Conservation (phyloP, 2,329 filamentous ascomycete species). For the Bipolaris victoriae region DNA sequence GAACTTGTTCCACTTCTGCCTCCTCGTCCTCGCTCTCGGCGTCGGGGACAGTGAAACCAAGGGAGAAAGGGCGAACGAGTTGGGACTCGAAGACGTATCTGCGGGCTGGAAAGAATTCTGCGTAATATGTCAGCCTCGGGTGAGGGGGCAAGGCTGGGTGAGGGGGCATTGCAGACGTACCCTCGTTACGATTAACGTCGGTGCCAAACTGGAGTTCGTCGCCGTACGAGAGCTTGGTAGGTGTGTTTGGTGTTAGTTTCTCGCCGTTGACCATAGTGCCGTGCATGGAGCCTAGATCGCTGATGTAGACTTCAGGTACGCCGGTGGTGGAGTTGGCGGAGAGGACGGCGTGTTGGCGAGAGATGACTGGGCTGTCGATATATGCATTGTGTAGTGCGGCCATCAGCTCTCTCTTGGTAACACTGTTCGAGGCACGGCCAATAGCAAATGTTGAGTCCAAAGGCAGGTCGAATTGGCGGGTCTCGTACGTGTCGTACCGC, state of each 20-base stretch:
- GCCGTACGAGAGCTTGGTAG: slow-evolving; percentile 36
- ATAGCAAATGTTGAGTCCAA: slow-evolving; percentile 42
- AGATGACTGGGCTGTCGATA: slow-evolving; percentile 76
- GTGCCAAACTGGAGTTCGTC: slow-evolving; percentile 47
- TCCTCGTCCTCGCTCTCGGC: slow-evolving; percentile 41
- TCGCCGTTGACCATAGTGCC: slow-evolving; percentile 63
- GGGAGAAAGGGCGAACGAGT: slow-evolving; percentile 23
- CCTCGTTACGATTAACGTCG: slow-evolving; percentile 44
- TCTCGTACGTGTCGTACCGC: slow-evolving; percentile 50
- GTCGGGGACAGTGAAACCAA: slow-evolving; percentile 43
- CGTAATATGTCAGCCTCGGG: slow-evolving; percentile 16
- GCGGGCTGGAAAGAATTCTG: slow-evolving; percentile 42
- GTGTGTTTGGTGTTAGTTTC: slow-evolving; percentile 29
- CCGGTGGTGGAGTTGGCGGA: slow-evolving; percentile 27
- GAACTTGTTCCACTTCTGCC: slow-evolving; percentile 1
- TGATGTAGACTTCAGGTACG: slow-evolving; percentile 53
- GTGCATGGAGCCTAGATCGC: slow-evolving; percentile 66
- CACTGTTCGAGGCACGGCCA: slow-evolving; percentile 53
- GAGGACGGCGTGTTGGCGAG: slow-evolving; percentile 67
- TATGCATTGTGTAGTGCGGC: slow-evolving; percentile 63
- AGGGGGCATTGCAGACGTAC: slow-evolving; percentile 27
- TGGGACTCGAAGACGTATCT: slow-evolving; percentile 40
- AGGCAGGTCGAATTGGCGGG: slow-evolving; percentile 40
- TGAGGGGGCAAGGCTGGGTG: neutral
- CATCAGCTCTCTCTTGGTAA: slow-evolving; percentile 49